Percentiles rank a stretch among this genome's conserved stretches.
phyloP scores from a whole-genome alignment of 345 rosid species.

The Nasturtium officinale region DNA sequence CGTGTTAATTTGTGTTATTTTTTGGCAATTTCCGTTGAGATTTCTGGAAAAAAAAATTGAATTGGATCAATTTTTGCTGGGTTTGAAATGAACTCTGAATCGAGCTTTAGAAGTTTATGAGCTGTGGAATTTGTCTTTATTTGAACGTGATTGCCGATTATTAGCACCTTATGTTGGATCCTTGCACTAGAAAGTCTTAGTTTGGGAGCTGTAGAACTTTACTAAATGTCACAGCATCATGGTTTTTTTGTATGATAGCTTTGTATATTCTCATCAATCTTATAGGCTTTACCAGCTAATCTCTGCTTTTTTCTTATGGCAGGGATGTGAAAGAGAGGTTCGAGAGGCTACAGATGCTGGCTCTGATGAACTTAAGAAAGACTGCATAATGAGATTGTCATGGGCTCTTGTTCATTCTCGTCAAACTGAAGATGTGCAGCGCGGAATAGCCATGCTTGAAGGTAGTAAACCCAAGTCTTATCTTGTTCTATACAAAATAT shows the following conservation, averaged over 20 bases:
- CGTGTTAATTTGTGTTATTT: not conserved
- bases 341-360: constrained; percentile 57
- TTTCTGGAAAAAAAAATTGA: constrained; percentile 16
- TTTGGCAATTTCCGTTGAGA: not conserved
- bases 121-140: not conserved
- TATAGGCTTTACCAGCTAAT: not conserved
- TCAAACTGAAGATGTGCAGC: constrained; percentile 72
- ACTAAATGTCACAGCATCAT: not conserved
- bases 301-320: constrained; percentile 3
- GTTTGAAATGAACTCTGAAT: not conserved
- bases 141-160: constrained; percentile 1
- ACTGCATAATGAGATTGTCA: constrained; percentile 74
- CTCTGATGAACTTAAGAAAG: constrained; percentile 56
- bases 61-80: not conserved
- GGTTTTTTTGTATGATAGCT: not conserved
- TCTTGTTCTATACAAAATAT: not conserved
- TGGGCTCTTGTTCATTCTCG: constrained; percentile 92
- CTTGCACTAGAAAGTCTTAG: not conserved
- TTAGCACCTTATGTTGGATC: not conserved
- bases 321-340: constrained; percentile 93
- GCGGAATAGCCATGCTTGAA: constrained; percentile 87
- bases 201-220: not conserved
- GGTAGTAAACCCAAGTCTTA: constrained; percentile 37
- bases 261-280: not conserved
- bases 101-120: constrained; percentile 6